Percentiles rank a stretch among this genome's conserved stretches.
Evolutionary conservation across 441 rosid genomes (phyloP).

Genomic region (Melastoma candidum): DNA sequence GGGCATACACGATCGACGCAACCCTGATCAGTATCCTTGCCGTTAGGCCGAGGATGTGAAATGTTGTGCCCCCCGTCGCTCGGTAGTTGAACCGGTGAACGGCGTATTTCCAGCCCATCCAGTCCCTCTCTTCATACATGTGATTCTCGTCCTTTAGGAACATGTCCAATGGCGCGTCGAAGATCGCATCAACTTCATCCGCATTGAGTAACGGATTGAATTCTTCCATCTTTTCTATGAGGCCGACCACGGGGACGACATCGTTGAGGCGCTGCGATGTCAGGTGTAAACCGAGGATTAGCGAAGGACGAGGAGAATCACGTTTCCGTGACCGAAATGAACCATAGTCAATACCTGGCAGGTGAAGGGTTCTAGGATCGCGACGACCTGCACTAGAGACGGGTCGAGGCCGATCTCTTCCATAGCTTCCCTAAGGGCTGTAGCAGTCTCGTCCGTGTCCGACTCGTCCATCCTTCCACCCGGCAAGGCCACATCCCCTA

Average conservation of each 20-base stretch:
- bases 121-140: conserved; percentile 23
- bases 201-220: conserved; percentile 22
- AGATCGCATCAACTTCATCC: conserved; percentile 30
- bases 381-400: conserved; percentile 19
- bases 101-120: conserved; percentile 22
- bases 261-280: conserved; percentile 20
- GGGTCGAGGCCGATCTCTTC: conserved; percentile 39
- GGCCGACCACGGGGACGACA: conserved; percentile 28
- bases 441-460: conserved; percentile 25
- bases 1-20: conserved; percentile 24
- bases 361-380: no score
- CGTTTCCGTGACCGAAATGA: no score
- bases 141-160: conserved; percentile 32
- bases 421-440: conserved; percentile 29
- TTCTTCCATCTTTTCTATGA: conserved; percentile 19
- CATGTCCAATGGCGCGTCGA: conserved; percentile 28
- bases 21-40: conserved; percentile 26
- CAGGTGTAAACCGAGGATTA: no score
- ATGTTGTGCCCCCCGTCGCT: conserved; percentile 7
- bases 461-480: conserved; percentile 36
- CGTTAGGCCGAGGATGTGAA: conserved; percentile 21
- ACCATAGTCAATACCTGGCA: no score
- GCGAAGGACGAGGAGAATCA: no score
- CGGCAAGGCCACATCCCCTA: conserved; percentile 40
- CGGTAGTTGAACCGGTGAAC: conserved; percentile 18